Evolutionary conservation across 2,329 filamentous ascomycete genomes (phyloP), one percentile per base, ranked within the genome.

Genomic region (Rutstroemia sp.): DNA sequence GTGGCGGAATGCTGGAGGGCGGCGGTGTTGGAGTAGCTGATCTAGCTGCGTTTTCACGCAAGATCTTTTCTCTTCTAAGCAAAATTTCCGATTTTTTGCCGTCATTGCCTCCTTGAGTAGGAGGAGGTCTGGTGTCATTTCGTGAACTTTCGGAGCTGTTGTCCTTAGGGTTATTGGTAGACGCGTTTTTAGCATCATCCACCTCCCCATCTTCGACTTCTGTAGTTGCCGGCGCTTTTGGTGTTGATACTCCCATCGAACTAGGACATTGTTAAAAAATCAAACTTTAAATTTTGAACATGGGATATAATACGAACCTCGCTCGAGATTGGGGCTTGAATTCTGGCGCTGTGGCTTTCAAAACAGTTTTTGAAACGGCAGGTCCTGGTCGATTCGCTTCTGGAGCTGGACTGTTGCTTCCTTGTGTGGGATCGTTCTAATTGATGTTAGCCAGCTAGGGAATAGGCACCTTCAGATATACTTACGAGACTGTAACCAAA

Each of bases 141-240:
- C 55, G 34, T 16, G 58, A 40, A 19, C 50, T 14, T 4, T 60
- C 38, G 5, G 59, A 34, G 23, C 54, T 30, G 27, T 57, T 25
- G 6, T 56, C 54, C 30, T 51, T 56, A 19, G 36, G 47, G 4
- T 14, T 36, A 4, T 52, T 58, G 12, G 25, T 51, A 4, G 54
- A 40, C 30, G 51, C 45, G 7, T 49, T 49, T 70, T 74, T 82
- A 36, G 73, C 75, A 63, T 89, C 86, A 60, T 83, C 81, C 23
- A 89, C 85, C 68, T 90, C 87, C 19, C 87, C 87, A 65, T 90
- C 87, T 68, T 90, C 87, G 53, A 82, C 80, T 59, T 86, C 83
- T 1, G 70, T 60, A 69, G 54, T 57, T 71, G 67, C 64, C 61
- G 16, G 54, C 27, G 50, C 42, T 45, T 65, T 67, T 16, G 64